phyloP scores from a whole-genome alignment of 2,329 filamentous ascomycete genomes.

The Colletotrichum caudatum region DNA sequence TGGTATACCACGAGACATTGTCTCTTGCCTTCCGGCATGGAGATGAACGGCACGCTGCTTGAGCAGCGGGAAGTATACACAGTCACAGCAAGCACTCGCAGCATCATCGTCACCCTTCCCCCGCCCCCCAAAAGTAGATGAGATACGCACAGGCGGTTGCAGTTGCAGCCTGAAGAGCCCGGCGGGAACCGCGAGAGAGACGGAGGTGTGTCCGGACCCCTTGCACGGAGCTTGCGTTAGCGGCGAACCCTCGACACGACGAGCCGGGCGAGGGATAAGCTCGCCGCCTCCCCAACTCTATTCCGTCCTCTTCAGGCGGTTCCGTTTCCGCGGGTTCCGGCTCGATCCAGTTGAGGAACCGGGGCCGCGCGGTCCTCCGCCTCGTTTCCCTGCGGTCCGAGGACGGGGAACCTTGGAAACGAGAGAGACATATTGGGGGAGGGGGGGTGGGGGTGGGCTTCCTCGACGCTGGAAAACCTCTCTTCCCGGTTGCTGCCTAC shows the following conservation, averaged over 20 bases:
- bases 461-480: neutral
- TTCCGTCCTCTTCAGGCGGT: slow-evolving; percentile 16
- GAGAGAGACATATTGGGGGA: neutral
- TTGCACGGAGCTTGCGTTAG: slow-evolving; percentile 28
- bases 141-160: neutral
- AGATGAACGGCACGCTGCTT: neutral
- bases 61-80: neutral
- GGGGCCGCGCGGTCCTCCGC: neutral
- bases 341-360: neutral
- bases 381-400: neutral
- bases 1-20: too few relatives aligned
- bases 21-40: neutral
- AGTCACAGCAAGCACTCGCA: neutral
- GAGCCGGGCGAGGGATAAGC: neutral
- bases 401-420: neutral
- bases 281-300: slow-evolving; percentile 28
- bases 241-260: neutral
- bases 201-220: slow-evolving; percentile 12
- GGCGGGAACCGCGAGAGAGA: neutral
- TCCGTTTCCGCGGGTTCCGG: neutral
- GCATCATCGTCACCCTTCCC: neutral
- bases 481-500: neutral
- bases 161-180: neutral
- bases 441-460: too few relatives aligned
- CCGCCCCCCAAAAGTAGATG: neutral